Conservation (phyloP, 1,284 basidiomycete species). For the Pseudozyma hubeiensis region DNA sequence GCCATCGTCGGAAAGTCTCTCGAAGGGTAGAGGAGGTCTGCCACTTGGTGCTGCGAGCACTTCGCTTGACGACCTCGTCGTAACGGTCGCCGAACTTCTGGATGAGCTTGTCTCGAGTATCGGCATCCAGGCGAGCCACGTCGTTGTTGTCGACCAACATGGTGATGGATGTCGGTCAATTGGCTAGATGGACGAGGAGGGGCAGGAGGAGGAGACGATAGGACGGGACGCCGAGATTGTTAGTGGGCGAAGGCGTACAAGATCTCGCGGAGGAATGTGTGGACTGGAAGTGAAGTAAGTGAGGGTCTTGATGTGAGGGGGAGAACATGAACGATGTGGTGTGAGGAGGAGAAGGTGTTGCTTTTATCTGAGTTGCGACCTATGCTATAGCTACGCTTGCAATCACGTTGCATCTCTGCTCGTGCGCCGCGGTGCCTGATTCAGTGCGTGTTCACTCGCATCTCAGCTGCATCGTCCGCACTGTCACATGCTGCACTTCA, state of each 20-base stretch:
- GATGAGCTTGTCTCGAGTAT: slow-evolving; percentile 41
- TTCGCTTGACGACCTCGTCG: slow-evolving; percentile 67
- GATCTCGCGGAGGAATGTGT: too few species aligned
- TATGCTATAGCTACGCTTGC: background rate
- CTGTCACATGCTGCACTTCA: slow-evolving; percentile 3
- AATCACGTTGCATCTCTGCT: background rate
- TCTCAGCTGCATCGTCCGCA: background rate
- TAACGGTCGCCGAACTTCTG: slow-evolving; percentile 57
- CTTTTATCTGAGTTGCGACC: slow-evolving; percentile 2
- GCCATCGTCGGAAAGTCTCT: slow-evolving; percentile 69
- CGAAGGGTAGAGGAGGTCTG: slow-evolving; percentile 69
- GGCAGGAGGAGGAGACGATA: slow-evolving; percentile 1
- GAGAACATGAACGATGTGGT: background rate
- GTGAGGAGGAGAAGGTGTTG: background rate
- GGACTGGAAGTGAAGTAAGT: background rate
- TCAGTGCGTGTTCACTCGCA: background rate
- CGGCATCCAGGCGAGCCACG: slow-evolving; percentile 49
- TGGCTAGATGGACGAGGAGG: background rate
- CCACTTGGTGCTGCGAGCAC: slow-evolving; percentile 68
- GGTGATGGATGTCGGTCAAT: background rate
- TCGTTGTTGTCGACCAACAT: slow-evolving; percentile 43
- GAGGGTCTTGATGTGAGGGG: background rate
- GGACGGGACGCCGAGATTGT: background rate
- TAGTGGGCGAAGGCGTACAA: too few species aligned
- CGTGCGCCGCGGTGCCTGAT: background rate